Conservation (phyloP, 2,329 filamentous ascomycete genomes). For the Pyrenophora teres region DNA sequence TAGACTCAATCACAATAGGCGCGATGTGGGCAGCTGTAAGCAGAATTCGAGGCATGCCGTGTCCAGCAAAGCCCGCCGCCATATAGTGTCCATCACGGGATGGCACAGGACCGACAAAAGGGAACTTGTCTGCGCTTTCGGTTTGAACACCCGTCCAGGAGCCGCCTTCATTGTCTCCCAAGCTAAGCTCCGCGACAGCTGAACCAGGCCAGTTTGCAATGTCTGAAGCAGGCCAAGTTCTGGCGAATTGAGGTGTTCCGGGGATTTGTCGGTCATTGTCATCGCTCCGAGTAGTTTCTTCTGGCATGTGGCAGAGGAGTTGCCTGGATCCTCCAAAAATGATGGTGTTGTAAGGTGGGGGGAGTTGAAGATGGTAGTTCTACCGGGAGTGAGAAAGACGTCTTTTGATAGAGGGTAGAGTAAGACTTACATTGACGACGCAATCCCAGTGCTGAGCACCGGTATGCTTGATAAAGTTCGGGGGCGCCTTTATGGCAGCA, state of each 20-base stretch:
- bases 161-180: conserved; percentile 7
- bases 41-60: conserved; percentile 16
- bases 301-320: conserved; percentile 10
- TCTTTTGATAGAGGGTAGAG: too few relatives aligned
- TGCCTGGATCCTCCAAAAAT: conserved; percentile 17
- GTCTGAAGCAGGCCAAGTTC: conserved; percentile 13
- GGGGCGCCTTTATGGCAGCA: conserved; percentile 12
- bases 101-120: conserved; percentile 13
- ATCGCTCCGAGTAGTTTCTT: conserved; percentile 6
- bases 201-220: conserved; percentile 5
- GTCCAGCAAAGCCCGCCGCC: conserved; percentile 12
- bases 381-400: not conserved
- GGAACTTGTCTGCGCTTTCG: conserved; percentile 10
- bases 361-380: conserved; percentile 18
- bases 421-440: conserved; percentile 10
- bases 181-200: conserved; percentile 6
- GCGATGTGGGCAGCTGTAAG: conserved; percentile 11
- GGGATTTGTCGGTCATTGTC: conserved; percentile 9
- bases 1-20: conserved; percentile 11
- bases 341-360: conserved; percentile 16
- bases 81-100: conserved; percentile 10
- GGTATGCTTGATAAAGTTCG: conserved; percentile 14
- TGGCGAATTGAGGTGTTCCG: conserved; percentile 11
- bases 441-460: conserved; percentile 18
- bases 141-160: conserved; percentile 16